Conservation (phyloP, 2,329 filamentous ascomycete genomes). For the Hyphodiscus sp. region DNA sequence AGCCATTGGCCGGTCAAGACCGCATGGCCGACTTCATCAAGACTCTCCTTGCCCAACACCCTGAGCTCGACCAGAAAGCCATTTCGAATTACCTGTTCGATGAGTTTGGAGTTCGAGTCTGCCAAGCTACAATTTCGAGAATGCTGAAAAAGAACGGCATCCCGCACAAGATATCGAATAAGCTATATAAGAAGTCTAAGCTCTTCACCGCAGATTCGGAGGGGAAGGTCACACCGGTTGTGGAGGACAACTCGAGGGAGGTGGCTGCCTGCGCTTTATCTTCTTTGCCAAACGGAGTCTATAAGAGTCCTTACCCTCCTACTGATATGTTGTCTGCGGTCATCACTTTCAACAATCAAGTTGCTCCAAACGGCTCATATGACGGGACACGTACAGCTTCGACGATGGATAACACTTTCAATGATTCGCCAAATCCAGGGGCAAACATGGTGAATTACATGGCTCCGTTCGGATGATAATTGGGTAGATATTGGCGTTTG, state of each 20-base stretch:
- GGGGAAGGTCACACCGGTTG: neutral
- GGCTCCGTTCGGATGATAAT: neutral
- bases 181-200: slow-evolving; percentile 7
- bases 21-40: slow-evolving; percentile 4
- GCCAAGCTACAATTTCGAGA: slow-evolving; percentile 8
- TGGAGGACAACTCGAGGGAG: neutral
- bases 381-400: neutral
- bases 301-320: neutral
- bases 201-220: slow-evolving; percentile 3
- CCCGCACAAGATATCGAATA: slow-evolving; percentile 13
- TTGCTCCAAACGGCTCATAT: neutral
- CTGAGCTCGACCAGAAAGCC: slow-evolving; percentile 11
- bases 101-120: slow-evolving; percentile 1
- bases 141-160: slow-evolving; percentile 13
- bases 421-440: neutral
- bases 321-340: neutral
- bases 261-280: neutral
- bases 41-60: slow-evolving; percentile 3
- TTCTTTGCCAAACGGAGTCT: neutral
- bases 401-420: neutral
- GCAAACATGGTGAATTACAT: neutral
- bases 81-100: slow-evolving; percentile 1
- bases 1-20: slow-evolving; percentile 7
- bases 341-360: neutral
- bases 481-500: neutral